These are phyloP conservation scores for Vigna nakashimae DNA, from an alignment of 306 rosid genomes.

Conservation along the genomic window DNA sequence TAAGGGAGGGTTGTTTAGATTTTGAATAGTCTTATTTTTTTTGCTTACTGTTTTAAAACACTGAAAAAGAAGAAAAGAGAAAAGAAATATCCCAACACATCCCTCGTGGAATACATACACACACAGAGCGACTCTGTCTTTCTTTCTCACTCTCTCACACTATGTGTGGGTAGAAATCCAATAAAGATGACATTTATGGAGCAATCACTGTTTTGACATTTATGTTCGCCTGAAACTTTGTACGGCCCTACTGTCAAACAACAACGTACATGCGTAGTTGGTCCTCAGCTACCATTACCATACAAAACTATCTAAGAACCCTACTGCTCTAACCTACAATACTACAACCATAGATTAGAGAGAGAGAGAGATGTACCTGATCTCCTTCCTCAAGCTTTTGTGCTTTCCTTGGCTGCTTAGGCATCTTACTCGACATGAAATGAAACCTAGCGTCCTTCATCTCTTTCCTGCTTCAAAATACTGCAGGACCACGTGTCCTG, in stretches of 20 bases:
- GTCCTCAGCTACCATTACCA: constrained; percentile 35
- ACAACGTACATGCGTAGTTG: constrained; percentile 34
- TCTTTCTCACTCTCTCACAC: not conserved
- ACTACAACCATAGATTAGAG: not conserved
- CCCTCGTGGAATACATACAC: not conserved
- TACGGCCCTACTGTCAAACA: constrained; percentile 41
- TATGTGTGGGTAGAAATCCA: constrained; percentile 52
- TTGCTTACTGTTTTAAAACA: not conserved
- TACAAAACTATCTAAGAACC: constrained; percentile 10
- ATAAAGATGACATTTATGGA: constrained; percentile 49
- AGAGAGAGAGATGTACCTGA: not conserved
- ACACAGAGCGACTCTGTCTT: not conserved
- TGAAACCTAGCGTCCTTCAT: not conserved
- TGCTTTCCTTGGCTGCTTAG: constrained; percentile 9
- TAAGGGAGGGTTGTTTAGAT: too few species aligned
- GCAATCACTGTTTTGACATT: constrained; percentile 46
- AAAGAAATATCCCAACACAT: not conserved
- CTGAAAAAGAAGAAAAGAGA: not conserved
- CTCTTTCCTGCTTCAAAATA: constrained; percentile 22
- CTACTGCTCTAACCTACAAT: constrained; percentile 5
- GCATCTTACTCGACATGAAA: constrained; percentile 27
- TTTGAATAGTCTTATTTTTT: too few species aligned
- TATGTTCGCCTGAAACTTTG: constrained; percentile 42
- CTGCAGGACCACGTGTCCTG: constrained; percentile 36
- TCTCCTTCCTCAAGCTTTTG: not conserved